Evolutionary conservation across 345 rosid species (phyloP), one percentile per base, ranked within the genome.

Genomic region (Mangifera indica): DNA sequence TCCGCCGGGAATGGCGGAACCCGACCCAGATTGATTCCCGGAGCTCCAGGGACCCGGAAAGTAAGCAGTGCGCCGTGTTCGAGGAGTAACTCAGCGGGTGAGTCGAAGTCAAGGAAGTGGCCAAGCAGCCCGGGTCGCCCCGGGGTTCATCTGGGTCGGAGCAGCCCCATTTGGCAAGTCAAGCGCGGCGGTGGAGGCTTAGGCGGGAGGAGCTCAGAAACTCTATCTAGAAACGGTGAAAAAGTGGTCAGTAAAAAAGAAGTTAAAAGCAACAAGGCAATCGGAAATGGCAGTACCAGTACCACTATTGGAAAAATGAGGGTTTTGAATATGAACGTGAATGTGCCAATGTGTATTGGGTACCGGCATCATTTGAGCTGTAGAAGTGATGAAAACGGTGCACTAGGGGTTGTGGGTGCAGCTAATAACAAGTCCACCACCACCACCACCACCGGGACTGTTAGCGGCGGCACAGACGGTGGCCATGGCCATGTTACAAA

Each of bases 21-120:
- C 75, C 83, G 97, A 71, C 87, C 91, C 53, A 84, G 84, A 68
- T 62, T 83, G 79, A 57, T 75, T 0, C 32, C 85, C 4, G 82
- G 84, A 42, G 73, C 80, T 74, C 83, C 86, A n/a, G 81, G 60
- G 22, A 25, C 82, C 62, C 84, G 94, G 60, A 91, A 86, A 84
- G 89, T 76, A 24, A 91, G 91, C 46, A 89, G 97, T 63, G 97
- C 97, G 40, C 94, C 97, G 48, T 91, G 97, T 52, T 91, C 97
- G 0, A 62, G 97, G 6, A 89, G 94, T 72, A 91, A 91, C 69
- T 89, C 97, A 1, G 82, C 87, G 1, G 97, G 92, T 17, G 89
- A 86, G 49, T 74, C 83, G 29, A 84, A 84, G 73, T 77, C 84
- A 10, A 79, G 86, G 80, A 89, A 86, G 78, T 87, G 86, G 89